Percentiles rank a stretch among this genome's conserved stretches.
These are phyloP conservation scores for Polychaeton citri DNA, from an alignment of 2,329 filamentous ascomycete species.

Conservation along the genomic window DNA sequence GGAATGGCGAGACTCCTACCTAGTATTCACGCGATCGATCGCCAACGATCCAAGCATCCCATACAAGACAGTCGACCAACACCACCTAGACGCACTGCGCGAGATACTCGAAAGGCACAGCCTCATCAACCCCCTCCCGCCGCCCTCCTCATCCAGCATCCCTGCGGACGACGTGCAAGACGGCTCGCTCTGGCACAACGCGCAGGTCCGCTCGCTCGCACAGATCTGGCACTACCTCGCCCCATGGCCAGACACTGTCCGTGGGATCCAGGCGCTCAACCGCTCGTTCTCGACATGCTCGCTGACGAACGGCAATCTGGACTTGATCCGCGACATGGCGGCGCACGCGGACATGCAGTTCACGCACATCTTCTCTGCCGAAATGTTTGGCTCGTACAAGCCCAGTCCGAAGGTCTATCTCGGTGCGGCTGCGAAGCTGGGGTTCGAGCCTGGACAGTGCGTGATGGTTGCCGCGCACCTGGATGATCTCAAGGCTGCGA, in stretches of 20 bases:
- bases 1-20: constrained; percentile 50
- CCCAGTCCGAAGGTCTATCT: constrained; percentile 54
- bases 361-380: constrained; percentile 48
- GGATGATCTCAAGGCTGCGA: constrained; percentile 53
- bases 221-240: constrained; percentile 58
- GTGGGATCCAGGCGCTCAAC: constrained; percentile 39
- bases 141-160: constrained; percentile 2
- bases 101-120: constrained; percentile 41
- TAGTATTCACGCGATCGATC: constrained; percentile 39
- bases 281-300: constrained; percentile 46
- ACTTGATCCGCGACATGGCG: constrained; percentile 53
- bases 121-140: constrained; percentile 9
- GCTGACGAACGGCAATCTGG: constrained; percentile 60
- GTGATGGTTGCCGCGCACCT: constrained; percentile 70
- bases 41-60: constrained; percentile 28
- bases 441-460: constrained; percentile 45
- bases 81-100: constrained; percentile 51
- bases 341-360: constrained; percentile 48
- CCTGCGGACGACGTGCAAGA: constrained; percentile 4
- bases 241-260: constrained; percentile 53
- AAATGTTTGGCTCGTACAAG: constrained; percentile 64
- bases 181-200: constrained; percentile 40
- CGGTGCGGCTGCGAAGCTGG: constrained; percentile 50
- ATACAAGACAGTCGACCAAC: constrained; percentile 61
- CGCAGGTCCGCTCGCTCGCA: constrained; percentile 30